Conservation (phyloP, 2,329 filamentous ascomycete species). For the Coleophoma crateriformis region DNA sequence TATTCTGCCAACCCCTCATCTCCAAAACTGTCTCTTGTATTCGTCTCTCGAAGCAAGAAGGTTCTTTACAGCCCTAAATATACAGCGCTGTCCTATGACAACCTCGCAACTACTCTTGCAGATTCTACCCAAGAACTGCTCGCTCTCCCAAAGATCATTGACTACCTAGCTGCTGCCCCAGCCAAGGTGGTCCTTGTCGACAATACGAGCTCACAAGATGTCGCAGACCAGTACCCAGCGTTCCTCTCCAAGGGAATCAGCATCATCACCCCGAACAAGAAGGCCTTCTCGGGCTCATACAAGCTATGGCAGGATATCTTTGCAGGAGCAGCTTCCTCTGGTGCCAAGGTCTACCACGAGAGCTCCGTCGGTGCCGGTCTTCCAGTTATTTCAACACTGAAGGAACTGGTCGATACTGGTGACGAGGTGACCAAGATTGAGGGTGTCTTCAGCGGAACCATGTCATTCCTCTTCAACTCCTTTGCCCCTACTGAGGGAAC, state of each 20-base stretch:
- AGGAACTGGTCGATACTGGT: constrained; percentile 90
- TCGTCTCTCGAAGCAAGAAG: constrained; percentile 81
- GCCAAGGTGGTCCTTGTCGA: constrained; percentile 81
- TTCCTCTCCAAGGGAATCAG: constrained; percentile 79
- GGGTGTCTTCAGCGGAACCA: constrained; percentile 95
- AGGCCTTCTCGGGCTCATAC: constrained; percentile 82
- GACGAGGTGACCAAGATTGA: constrained; percentile 90
- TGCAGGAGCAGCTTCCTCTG: constrained; percentile 59
- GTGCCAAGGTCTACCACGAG: constrained; percentile 89
- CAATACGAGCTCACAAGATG: constrained; percentile 87
- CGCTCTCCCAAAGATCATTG: constrained; percentile 62
- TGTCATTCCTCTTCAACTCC: constrained; percentile 97
- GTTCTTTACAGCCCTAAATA: constrained; percentile 73
- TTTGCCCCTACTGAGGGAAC: constrained; percentile 77
- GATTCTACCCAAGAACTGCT: constrained; percentile 60
- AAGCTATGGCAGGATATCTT: constrained; percentile 87
- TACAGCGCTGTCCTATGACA: constrained; percentile 57
- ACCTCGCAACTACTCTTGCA: constrained; percentile 56
- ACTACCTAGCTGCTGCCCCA: constrained; percentile 73
- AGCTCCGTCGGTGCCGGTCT: constrained; percentile 90
- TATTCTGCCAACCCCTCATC: constrained; percentile 43
- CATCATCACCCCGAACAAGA: constrained; percentile 97
- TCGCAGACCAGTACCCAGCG: constrained; percentile 77
- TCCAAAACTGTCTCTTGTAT: constrained; percentile 66
- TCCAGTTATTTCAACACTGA: constrained; percentile 87